These are phyloP conservation scores for Wickerhamiella shivajii DNA, from an alignment of 805 yeast genomes.

Conservation along the genomic window DNA sequence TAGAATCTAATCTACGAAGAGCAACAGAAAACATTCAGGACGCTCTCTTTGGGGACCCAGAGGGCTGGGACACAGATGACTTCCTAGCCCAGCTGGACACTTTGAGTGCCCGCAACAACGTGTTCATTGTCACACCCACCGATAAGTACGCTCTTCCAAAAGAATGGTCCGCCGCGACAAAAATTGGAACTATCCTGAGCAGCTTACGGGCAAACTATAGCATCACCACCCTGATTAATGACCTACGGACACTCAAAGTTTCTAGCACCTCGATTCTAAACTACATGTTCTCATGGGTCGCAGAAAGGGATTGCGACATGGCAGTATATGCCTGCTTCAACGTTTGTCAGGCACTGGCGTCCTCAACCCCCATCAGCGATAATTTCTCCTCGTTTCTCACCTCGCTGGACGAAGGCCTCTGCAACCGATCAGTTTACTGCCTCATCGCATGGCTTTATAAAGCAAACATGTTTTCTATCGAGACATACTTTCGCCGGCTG, in stretches of 20 bases:
- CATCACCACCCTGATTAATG: constrained; percentile 11
- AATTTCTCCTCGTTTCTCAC: constrained; percentile 11
- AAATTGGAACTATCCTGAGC: constrained; percentile 20
- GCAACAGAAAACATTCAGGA: no score
- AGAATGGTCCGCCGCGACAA: constrained; percentile 11
- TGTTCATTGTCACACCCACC: constrained; percentile 10
- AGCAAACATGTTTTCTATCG: constrained; percentile 37
- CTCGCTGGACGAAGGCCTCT: constrained; percentile 13
- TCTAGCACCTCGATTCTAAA: constrained; percentile 7
- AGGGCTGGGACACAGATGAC: background rate
- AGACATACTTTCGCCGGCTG: constrained; percentile 60
- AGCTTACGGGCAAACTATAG: constrained; percentile 17
- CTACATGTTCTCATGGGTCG: constrained; percentile 12
- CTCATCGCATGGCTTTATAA: constrained; percentile 37
- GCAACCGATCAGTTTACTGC: constrained; percentile 24
- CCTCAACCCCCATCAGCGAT: no score
- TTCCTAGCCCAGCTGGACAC: constrained; percentile 1
- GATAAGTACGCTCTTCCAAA: constrained; percentile 5
- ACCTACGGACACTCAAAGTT: constrained; percentile 7
- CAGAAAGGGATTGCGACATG: constrained; percentile 9
- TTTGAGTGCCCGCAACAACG: constrained; percentile 12
- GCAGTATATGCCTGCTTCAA: constrained; percentile 12
- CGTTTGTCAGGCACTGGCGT: constrained; percentile 12
- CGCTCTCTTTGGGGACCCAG: no score
- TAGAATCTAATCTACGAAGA: constrained; percentile 4